Evolutionary conservation across 495 filamentous ascomycete genomes (phyloP).

Genomic region (Terfezia boudieri): DNA sequence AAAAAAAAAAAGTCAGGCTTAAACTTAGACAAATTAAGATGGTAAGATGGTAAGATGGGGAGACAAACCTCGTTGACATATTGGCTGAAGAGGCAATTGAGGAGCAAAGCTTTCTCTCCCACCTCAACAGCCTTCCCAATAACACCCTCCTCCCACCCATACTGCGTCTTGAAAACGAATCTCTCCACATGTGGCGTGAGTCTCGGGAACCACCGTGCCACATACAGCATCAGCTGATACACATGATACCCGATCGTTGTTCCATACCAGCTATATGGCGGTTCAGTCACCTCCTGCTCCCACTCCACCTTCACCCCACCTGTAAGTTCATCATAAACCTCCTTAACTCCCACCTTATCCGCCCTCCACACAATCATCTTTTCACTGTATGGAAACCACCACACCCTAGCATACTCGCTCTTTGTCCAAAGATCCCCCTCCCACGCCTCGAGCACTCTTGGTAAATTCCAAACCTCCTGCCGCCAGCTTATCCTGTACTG

Average conservation of each 20-base stretch:
- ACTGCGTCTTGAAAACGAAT: conserved; percentile 90
- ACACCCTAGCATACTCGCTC: conserved; percentile 74
- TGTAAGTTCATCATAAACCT: background rate
- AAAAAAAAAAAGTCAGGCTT: background rate
- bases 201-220: conserved; percentile 53
- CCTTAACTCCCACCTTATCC: conserved; percentile 24
- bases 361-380: conserved; percentile 74
- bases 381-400: conserved; percentile 90
- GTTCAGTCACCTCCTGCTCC: conserved; percentile 12
- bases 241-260: conserved; percentile 58
- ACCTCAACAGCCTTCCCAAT: conserved; percentile 55
- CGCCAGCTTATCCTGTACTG: conserved; percentile 64
- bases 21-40: background rate
- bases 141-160: conserved; percentile 53
- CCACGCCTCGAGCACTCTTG: conserved; percentile 49
- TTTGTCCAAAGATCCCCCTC: conserved; percentile 53
- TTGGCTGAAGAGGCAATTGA: conserved; percentile 93
- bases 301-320: background rate
- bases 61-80: conserved; percentile 57
- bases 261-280: conserved; percentile 50
- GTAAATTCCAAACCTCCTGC: conserved; percentile 50
- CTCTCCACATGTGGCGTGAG: conserved; percentile 72
- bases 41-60: background rate
- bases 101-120: conserved; percentile 53
- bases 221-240: conserved; percentile 69